Evolutionary conservation across 2,329 filamentous ascomycete species (phyloP).

Genomic region (Penicillium aurantiogriseum): DNA sequence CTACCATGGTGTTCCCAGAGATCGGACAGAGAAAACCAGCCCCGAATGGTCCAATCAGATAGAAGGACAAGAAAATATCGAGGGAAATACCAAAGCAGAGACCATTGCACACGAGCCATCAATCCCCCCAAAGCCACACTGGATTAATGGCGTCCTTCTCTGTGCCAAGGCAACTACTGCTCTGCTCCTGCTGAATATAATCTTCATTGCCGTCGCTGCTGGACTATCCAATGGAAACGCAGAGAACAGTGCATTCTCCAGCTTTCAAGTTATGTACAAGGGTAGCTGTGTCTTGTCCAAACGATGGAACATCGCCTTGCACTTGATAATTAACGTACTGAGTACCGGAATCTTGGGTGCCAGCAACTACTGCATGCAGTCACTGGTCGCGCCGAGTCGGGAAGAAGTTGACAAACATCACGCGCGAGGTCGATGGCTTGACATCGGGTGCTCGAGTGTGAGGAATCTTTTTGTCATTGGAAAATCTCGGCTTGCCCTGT

Average conservation of each 20-base stretch:
- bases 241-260: not conserved
- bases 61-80: not conserved
- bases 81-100: not conserved
- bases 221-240: not conserved
- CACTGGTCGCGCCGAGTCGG: conserved; percentile 51
- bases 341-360: conserved; percentile 48
- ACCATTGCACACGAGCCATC: not conserved
- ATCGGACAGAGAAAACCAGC: too few species aligned
- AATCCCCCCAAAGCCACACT: not conserved
- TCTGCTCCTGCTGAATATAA: not conserved
- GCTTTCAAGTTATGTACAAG: not conserved
- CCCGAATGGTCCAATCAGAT: not conserved
- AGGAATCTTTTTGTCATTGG: conserved; percentile 24
- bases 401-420: conserved; percentile 9
- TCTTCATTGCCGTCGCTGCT: not conserved
- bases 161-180: not conserved
- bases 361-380: conserved; percentile 55
- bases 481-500: conserved; percentile 32
- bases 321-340: conserved; percentile 51
- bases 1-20: too few species aligned
- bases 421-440: conserved; percentile 35
- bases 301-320: conserved; percentile 27
- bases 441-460: conserved; percentile 43
- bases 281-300: not conserved
- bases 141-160: not conserved